Percentiles rank a stretch among this genome's conserved stretches.
Evolutionary conservation across 306 rosid genomes (phyloP).

Genomic region (Quillaja saponaria): DNA sequence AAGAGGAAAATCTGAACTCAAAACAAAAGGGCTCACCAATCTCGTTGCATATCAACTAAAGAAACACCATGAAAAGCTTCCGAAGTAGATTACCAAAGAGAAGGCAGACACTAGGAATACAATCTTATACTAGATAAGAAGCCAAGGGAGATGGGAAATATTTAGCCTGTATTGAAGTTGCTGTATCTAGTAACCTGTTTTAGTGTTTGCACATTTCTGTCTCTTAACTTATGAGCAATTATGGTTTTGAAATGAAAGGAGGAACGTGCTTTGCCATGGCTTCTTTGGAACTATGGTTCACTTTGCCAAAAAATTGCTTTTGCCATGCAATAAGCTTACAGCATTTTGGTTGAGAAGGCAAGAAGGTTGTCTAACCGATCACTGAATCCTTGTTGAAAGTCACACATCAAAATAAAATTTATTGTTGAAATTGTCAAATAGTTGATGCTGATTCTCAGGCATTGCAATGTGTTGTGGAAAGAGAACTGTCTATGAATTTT

Average conservation of each 20-base stretch:
- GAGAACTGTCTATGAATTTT: neutral
- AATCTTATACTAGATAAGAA: no score
- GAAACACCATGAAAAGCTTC: no score
- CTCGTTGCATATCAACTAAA: no score
- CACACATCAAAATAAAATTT: constrained; percentile 15
- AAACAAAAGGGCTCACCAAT: no score
- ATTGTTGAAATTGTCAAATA: neutral
- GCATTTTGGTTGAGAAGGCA: no score
- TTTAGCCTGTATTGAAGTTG: constrained; percentile 9
- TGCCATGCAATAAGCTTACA: neutral
- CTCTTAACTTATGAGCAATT: constrained; percentile 8
- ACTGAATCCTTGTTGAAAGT: no score
- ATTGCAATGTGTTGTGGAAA: neutral
- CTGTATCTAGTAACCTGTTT: constrained; percentile 10
- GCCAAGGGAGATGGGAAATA: no score
- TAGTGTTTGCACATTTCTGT: constrained; percentile 1
- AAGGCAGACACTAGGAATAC: no score
- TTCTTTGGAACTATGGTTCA: neutral
- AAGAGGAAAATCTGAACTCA: no score
- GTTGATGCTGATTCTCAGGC: constrained; percentile 9
- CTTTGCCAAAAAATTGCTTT: neutral
- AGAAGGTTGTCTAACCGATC: no score
- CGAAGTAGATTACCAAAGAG: no score
- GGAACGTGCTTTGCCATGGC: neutral
- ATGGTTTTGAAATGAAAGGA: constrained; percentile 11